Evolutionary conservation across 2,329 filamentous ascomycete genomes (phyloP).

Genomic region (Cephalotrichum gorgonifer): DNA sequence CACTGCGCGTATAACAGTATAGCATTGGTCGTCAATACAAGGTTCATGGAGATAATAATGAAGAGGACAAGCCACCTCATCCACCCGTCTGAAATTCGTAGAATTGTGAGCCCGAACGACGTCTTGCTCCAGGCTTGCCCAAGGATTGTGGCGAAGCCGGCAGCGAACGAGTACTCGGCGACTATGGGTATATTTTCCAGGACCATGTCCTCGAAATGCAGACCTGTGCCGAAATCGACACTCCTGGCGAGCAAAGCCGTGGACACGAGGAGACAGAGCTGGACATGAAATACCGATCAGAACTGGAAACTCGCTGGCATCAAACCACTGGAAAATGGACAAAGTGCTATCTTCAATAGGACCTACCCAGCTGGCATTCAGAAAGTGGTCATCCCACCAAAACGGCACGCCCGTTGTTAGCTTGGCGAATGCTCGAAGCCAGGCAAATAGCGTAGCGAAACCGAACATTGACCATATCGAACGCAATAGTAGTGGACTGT

Average conservation of each 20-base stretch:
- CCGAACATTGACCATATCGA: neutral
- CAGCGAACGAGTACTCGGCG: slow-evolving; percentile 1
- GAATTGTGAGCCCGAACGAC: slow-evolving; percentile 24
- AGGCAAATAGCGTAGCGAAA: neutral
- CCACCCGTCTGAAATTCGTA: slow-evolving; percentile 18
- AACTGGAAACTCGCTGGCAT: too few species aligned
- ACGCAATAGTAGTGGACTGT: neutral
- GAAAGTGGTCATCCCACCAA: neutral
- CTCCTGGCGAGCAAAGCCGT: neutral
- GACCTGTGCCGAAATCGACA: neutral
- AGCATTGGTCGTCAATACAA: neutral
- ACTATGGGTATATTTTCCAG: neutral
- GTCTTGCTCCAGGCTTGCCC: slow-evolving; percentile 24
- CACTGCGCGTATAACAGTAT: neutral
- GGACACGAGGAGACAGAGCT: neutral
- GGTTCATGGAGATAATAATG: slow-evolving; percentile 21
- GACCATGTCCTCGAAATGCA: neutral
- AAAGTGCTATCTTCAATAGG: neutral
- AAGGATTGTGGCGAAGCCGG: slow-evolving; percentile 13
- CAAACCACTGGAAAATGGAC: neutral
- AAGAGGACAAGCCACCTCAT: slow-evolving; percentile 18
- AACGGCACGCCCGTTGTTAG: neutral
- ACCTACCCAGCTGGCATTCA: neutral
- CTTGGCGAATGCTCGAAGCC: neutral
- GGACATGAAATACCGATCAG: neutral